A percentile compares a stretch with the other conserved stretches of the same genome.
Conservation (phyloP, 768 basidiomycete genomes). For the Tulasnella sp. region DNA sequence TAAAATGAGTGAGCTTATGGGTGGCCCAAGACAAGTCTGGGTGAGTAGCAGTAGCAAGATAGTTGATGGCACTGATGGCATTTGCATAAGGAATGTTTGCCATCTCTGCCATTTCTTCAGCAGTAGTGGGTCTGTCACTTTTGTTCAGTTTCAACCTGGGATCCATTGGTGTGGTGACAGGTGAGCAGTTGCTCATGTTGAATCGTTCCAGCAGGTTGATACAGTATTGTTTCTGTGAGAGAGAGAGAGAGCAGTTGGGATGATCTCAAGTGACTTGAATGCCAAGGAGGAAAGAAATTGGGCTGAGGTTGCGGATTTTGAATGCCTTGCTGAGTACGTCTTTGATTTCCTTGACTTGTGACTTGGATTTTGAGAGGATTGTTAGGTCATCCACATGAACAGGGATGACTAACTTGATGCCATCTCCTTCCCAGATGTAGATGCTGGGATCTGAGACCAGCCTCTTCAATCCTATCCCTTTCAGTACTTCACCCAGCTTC, state of each 20-base stretch:
- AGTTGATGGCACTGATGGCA: slow-evolving; percentile 17
- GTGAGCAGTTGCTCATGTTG: slow-evolving; percentile 6
- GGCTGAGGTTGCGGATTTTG: slow-evolving; percentile 1
- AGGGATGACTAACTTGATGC: slow-evolving; percentile 4
- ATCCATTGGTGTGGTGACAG: slow-evolving; percentile 21
- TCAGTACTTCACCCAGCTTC: slow-evolving; percentile 7
- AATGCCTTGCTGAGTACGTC: neutral
- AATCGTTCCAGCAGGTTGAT: slow-evolving; percentile 15
- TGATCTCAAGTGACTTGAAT: neutral
- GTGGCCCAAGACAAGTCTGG: slow-evolving; percentile 22
- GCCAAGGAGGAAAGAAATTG: slow-evolving; percentile 1
- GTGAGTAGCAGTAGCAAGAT: slow-evolving; percentile 11
- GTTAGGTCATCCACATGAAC: slow-evolving; percentile 4
- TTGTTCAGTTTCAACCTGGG: slow-evolving; percentile 23
- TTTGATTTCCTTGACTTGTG: neutral
- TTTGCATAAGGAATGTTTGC: neutral
- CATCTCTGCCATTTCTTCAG: slow-evolving; percentile 8
- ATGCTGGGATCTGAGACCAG: neutral
- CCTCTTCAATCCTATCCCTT: neutral
- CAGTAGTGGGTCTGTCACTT: slow-evolving; percentile 24
- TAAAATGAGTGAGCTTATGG: slow-evolving; percentile 17
- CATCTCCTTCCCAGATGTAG: neutral
- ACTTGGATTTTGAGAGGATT: neutral
- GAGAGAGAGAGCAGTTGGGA: too few relatives aligned
- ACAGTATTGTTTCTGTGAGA: slow-evolving; percentile 19